Percentiles rank a stretch among this genome's conserved stretches.
phyloP scores from a whole-genome alignment of 768 basidiomycete genomes.

The Pulveroboletus sp. region DNA sequence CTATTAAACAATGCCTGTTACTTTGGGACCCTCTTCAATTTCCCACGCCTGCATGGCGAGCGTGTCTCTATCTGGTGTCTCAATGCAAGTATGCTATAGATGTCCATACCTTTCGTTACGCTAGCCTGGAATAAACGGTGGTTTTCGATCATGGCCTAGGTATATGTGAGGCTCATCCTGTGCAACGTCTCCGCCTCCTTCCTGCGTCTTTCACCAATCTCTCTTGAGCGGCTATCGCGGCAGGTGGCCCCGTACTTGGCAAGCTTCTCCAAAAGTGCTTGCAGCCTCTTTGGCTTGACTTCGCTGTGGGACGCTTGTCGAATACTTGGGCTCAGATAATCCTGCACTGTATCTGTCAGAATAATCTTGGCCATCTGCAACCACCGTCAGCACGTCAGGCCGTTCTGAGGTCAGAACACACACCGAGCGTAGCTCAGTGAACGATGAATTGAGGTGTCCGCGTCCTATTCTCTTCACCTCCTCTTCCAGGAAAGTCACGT shows the following conservation, averaged over 20 bases:
- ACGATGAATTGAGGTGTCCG: constrained; percentile 63
- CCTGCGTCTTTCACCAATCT: constrained; percentile 65
- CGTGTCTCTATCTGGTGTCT: constrained; percentile 5
- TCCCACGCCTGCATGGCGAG: constrained; percentile 13
- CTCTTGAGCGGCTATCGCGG: constrained; percentile 54
- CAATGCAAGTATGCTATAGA: constrained; percentile 19
- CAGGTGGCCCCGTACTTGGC: constrained; percentile 61
- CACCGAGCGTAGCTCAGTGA: constrained; percentile 76
- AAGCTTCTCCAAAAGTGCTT: constrained; percentile 74
- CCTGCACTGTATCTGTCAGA: constrained; percentile 66
- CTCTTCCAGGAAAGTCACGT: constrained; percentile 85
- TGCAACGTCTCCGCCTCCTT: constrained; percentile 78
- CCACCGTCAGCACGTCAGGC: constrained; percentile 3
- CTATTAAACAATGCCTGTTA: constrained; percentile 34
- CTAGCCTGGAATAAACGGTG: constrained; percentile 8
- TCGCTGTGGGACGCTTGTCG: constrained; percentile 62
- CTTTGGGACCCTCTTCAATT: constrained; percentile 25
- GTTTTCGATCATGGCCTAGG: constrained; percentile 4
- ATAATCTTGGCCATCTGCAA: constrained; percentile 67
- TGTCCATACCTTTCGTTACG: constrained; percentile 8
- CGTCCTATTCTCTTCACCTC: constrained; percentile 75
- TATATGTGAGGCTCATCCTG: constrained; percentile 37
- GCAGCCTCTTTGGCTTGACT: constrained; percentile 68
- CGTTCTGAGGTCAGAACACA: constrained; percentile 21
- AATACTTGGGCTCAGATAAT: constrained; percentile 68